A percentile compares a stretch with the other conserved stretches of the same genome.
phyloP scores from a whole-genome alignment of 352 stramenopile genomes.

The Aphanomyces cochlioides region DNA sequence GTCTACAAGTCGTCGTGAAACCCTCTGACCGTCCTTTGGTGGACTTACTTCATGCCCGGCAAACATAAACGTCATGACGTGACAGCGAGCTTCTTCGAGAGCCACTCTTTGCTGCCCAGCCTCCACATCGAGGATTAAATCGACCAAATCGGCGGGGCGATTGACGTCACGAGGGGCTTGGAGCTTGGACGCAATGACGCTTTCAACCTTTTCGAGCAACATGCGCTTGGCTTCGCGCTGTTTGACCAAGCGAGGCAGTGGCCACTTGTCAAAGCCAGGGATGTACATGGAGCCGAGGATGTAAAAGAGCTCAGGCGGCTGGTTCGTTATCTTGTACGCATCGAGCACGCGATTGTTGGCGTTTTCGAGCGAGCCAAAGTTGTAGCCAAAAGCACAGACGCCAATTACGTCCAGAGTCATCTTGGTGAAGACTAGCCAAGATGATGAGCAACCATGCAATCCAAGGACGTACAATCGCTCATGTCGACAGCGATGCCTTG shows the following conservation, averaged over 20 bases:
- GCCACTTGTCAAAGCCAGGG: conserved; percentile 17
- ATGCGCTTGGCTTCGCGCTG: conserved; percentile 11
- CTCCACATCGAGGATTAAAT: conserved; percentile 21
- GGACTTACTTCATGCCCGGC: conserved; percentile 20
- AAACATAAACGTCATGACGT: conserved; percentile 27
- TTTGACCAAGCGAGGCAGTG: not conserved
- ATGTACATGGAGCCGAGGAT: not conserved
- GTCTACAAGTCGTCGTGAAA: not conserved
- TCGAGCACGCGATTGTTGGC: not conserved
- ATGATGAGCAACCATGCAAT: not conserved
- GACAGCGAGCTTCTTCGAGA: conserved; percentile 14
- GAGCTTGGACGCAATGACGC: conserved; percentile 20
- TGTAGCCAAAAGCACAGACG: conserved; percentile 25
- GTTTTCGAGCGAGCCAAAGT: conserved; percentile 20
- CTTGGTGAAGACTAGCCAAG: conserved; percentile 25
- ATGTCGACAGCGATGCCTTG: conserved; percentile 4
- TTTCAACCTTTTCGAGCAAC: conserved; percentile 13
- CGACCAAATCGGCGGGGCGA: conserved; percentile 5
- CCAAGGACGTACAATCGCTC: not conserved
- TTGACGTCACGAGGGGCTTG: not conserved
- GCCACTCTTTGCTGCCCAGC: not conserved
- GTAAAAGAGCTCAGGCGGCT: conserved; percentile 10
- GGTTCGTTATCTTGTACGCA: conserved; percentile 21
- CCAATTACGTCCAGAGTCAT: conserved; percentile 24
- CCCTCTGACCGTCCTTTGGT: no score